Evolutionary conservation across 371 early-diverging fungal species (phyloP).

Genomic region (Haplosporangium sp.): DNA sequence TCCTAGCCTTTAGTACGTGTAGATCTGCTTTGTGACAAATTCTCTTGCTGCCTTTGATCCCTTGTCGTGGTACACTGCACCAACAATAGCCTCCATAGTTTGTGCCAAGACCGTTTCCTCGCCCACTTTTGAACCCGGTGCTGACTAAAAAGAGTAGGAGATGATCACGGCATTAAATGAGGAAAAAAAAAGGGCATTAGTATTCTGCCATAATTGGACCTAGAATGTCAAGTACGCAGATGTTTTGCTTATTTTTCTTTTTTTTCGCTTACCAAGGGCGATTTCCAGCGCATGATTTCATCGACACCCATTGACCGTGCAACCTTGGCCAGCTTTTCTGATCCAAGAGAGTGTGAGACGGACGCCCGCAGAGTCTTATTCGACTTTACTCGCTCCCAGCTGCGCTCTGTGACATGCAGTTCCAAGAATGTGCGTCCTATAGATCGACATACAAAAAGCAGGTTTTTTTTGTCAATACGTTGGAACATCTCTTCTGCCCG

Average conservation of each 20-base stretch:
- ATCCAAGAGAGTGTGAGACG: constrained; percentile 14
- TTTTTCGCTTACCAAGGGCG: constrained; percentile 28
- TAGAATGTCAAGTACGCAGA: not conserved
- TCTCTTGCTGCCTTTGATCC: constrained; percentile 57
- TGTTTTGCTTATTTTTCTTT: not conserved
- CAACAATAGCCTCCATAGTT: constrained; percentile 61
- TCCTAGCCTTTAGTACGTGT: constrained; percentile 29
- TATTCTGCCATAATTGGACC: not conserved
- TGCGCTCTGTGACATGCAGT: constrained; percentile 44
- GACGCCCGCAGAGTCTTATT: constrained; percentile 30
- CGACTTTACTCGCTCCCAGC: constrained; percentile 53
- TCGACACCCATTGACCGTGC: constrained; percentile 41
- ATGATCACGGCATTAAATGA: not conserved
- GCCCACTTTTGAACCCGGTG: constrained; percentile 36
- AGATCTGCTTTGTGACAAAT: constrained; percentile 47
- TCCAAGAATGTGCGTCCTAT: constrained; percentile 54
- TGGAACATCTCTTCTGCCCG: not conserved
- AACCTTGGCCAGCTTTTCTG: constrained; percentile 41
- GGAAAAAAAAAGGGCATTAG: not conserved
- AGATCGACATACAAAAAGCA: no score
- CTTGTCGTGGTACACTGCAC: constrained; percentile 65
- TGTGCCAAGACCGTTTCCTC: constrained; percentile 54
- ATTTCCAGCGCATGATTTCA: constrained; percentile 51
- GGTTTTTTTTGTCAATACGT: not conserved
- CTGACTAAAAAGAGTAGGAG: constrained; percentile 13